phyloP scores from a whole-genome alignment of 2,329 filamentous ascomycete species.

The Aspergillus sp. region DNA sequence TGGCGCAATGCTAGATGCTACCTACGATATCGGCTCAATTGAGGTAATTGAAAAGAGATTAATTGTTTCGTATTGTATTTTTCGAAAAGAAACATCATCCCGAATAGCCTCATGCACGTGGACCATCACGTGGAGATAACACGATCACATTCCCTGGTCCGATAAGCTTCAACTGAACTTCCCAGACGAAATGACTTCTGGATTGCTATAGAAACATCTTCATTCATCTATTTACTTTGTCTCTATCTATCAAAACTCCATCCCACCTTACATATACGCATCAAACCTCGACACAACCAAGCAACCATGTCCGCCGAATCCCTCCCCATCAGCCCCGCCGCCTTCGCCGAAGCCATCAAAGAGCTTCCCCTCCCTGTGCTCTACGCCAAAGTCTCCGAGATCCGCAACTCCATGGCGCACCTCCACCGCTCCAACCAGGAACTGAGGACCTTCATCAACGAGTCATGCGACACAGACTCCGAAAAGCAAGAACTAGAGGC shows the following conservation, averaged over 20 bases:
- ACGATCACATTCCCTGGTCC: neutral
- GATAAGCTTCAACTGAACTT: neutral
- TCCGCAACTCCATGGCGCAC: slow-evolving; percentile 62
- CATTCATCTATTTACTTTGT: neutral
- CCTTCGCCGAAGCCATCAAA: slow-evolving; percentile 58
- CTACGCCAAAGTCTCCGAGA: slow-evolving; percentile 62
- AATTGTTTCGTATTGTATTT: too few relatives aligned
- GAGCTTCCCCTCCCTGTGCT: slow-evolving; percentile 60
- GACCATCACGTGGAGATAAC: slow-evolving; percentile 24
- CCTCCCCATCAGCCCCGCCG: slow-evolving; percentile 51
- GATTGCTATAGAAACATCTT: neutral
- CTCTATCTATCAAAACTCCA: neutral
- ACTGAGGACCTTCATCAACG: slow-evolving; percentile 52
- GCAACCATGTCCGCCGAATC: slow-evolving; percentile 52
- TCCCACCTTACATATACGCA: neutral
- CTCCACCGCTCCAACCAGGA: slow-evolving; percentile 60
- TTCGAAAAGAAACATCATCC: too few relatives aligned
- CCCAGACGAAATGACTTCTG: neutral
- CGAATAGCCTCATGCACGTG: neutral
- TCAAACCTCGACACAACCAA: neutral
- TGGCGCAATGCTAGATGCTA: too few relatives aligned
- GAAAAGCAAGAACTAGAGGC: slow-evolving; percentile 37
- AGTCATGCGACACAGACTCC: slow-evolving; percentile 56
- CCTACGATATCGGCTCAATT: too few relatives aligned
- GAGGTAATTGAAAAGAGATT: too few relatives aligned